Evolutionary conservation across 2,329 filamentous ascomycete genomes (phyloP), one percentile per base, ranked within the genome.

Genomic region (Aspergillus niger): DNA sequence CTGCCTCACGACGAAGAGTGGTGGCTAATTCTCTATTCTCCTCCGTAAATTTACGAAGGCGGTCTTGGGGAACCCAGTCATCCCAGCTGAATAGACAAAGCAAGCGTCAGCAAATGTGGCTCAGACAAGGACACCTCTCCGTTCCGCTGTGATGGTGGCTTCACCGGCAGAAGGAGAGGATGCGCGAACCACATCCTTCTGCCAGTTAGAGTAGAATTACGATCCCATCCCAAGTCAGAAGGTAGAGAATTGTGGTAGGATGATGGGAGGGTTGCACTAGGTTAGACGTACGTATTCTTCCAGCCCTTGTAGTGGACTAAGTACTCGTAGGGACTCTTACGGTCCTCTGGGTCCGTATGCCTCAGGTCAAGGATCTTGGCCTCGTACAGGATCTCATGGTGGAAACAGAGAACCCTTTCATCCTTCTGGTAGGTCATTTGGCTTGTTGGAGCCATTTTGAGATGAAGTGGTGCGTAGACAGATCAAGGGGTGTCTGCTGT

Each of bases 271-370:
- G 59, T 64, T 63, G 30, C 32, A 60, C 64, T 57, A 44, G 67
- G 53, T 32, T 26, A 60, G 61, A 88, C 88, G 80, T 81, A 91
- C 84, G 92, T 97, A 77, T 94, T 93, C 83, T 99, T 99, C 95
- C 95, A 99, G 72, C 95, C 95, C 79, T 98, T 98, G 82, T 99
- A 99, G 79, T 99, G 95, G 58, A 99, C 91, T 73, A 91, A 91
- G 81, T 96, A 99, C 75, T 92, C 87, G 73, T 87, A 92, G 36
- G 89, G 87, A 63, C 89, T 89, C 75, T 87, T 88, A 77, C 90
- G 89, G 72, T 89, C 89, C 48, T 81, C 81, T 6, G 80, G 75
- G 62, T 89, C 86, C 71, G 84, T 82, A 76, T 81, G 80, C 69
- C 84, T 87, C 32, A 91, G 83, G 66, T 97, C 93, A 65, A 96